These are phyloP conservation scores for Saussurea involucrata DNA, from an alignment of 129 eudicot species.

Conservation along the genomic window DNA sequence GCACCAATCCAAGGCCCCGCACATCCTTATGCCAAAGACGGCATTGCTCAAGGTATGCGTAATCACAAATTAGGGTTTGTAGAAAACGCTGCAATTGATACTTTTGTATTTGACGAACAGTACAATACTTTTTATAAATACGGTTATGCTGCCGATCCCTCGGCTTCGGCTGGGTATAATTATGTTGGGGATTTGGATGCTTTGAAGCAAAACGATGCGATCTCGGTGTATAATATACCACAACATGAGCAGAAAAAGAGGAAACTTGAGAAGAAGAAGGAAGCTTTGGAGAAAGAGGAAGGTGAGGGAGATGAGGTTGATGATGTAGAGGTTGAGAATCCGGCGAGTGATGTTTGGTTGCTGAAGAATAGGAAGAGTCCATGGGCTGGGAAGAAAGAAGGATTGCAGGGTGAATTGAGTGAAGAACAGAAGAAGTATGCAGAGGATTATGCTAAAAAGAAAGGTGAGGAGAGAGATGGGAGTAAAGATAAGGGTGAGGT, in stretches of 20 bases:
- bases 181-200: constrained; percentile 82
- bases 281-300: constrained; percentile 34
- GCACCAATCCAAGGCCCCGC: constrained; percentile 90
- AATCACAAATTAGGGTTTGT: constrained; percentile 95
- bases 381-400: constrained; percentile 93
- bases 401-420: constrained; percentile 65
- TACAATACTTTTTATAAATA: constrained; percentile 75
- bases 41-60: constrained; percentile 92
- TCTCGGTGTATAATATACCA: constrained; percentile 71
- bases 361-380: constrained; percentile 79
- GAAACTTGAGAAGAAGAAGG: constrained; percentile 71
- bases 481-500: constrained; percentile 56
- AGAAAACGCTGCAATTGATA: constrained; percentile 63
- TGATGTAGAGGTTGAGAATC: constrained; percentile 52
- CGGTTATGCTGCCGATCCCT: constrained; percentile 93
- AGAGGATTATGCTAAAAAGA: constrained; percentile 86
- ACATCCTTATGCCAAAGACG: constrained; percentile 97
- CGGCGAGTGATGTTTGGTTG: constrained; percentile 74
- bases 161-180: constrained; percentile 48
- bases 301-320: constrained; percentile 31
- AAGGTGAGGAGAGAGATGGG: constrained; percentile 71
- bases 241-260: constrained; percentile 74
- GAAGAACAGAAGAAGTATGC: constrained; percentile 97
- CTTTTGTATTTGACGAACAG: constrained; percentile 87
- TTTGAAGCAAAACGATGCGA: constrained; percentile 34